Evolutionary conservation across 257 asterid species (phyloP).

Genomic region (Primulina eburnea): DNA sequence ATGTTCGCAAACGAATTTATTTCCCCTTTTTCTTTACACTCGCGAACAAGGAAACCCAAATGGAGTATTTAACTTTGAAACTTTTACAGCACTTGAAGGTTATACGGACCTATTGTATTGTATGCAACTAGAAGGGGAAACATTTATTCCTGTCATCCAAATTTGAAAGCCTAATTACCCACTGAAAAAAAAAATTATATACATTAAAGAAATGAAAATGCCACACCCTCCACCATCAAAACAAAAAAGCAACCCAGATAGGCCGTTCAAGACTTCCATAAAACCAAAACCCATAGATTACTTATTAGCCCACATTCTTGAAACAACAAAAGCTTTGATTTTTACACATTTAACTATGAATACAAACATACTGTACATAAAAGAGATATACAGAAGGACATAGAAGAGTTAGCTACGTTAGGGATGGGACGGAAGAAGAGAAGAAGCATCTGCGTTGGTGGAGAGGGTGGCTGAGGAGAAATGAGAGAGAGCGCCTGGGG

Average conservation of each 20-base stretch:
- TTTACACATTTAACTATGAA: background rate
- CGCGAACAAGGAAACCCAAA: background rate
- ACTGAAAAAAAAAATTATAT: background rate
- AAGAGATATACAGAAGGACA: conserved; percentile 8
- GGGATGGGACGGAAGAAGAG: conserved; percentile 32
- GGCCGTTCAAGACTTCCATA: conserved; percentile 5
- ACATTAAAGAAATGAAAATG: background rate
- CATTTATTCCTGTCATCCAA: background rate
- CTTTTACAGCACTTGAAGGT: background rate
- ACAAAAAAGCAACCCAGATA: background rate
- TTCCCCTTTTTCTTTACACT: background rate
- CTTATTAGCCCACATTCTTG: conserved; percentile 20
- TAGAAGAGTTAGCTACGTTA: conserved; percentile 28
- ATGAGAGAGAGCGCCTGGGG: conserved; percentile 58
- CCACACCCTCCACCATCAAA: too few species aligned
- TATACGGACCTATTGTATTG: background rate
- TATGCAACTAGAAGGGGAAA: conserved; percentile 7
- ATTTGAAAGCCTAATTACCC: background rate
- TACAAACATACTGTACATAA: background rate
- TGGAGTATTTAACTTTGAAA: background rate
- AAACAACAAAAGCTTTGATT: conserved; percentile 8
- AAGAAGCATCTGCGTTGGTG: conserved; percentile 32
- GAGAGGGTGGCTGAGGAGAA: conserved; percentile 39
- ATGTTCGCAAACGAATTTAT: background rate
- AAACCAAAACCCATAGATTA: background rate